Percentiles rank a stretch among this genome's conserved stretches.
Conservation (phyloP, 495 filamentous ascomycete genomes). For the Penicillium manginii region DNA sequence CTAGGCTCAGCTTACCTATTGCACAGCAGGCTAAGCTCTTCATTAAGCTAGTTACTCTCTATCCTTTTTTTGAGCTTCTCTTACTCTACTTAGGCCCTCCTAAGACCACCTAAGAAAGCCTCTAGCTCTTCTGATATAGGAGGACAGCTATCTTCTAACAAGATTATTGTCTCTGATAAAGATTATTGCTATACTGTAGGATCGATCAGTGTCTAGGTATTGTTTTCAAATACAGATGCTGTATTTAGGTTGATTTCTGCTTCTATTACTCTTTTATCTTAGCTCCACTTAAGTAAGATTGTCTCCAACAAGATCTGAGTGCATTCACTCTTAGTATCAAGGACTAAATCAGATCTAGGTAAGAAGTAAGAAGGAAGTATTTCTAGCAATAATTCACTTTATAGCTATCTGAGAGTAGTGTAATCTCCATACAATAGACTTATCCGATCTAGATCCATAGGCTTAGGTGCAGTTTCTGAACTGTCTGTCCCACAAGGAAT, state of each 20-base stretch:
- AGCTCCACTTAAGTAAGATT: not conserved
- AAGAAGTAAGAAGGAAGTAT: not conserved
- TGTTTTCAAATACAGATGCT: not conserved
- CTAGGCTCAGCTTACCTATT: too few relatives aligned
- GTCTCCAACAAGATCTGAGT: constrained; percentile 2
- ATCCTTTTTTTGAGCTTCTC: too few relatives aligned
- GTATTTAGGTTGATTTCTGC: not conserved
- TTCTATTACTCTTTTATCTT: constrained; percentile 5
- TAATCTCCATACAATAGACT: not conserved
- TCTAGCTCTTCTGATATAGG: constrained; percentile 2
- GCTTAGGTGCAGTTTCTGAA: not conserved
- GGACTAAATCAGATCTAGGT: not conserved
- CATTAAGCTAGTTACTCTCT: too few relatives aligned
- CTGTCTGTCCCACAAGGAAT: not conserved
- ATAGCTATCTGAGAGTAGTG: not conserved
- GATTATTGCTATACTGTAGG: not conserved
- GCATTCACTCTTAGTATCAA: constrained; percentile 8
- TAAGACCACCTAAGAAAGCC: too few relatives aligned
- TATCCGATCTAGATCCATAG: not conserved
- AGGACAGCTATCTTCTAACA: not conserved
- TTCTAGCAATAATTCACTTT: not conserved
- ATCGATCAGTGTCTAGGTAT: too few relatives aligned
- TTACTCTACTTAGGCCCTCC: too few relatives aligned
- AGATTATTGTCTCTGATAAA: not conserved
- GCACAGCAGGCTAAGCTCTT: too few relatives aligned